phyloP scores from a whole-genome alignment of 2,329 filamentous ascomycete genomes.

The Paraphaeosphaeria sporulosa region DNA sequence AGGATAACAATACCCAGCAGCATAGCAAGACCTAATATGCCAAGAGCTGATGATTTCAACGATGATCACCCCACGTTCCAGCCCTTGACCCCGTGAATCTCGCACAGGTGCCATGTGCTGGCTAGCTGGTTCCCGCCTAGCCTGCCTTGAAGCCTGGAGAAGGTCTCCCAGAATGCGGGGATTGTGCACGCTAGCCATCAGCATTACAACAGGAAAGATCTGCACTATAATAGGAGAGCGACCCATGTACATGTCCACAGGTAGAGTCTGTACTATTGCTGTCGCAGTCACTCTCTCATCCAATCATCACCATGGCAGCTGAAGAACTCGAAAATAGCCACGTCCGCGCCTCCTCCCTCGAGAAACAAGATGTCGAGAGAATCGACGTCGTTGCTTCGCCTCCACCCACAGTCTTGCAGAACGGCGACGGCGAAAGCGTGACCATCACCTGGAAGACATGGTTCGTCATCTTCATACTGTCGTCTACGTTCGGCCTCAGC shows the following conservation, averaged over 20 bases:
- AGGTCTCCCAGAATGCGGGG: constrained; percentile 10
- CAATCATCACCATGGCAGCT: constrained; percentile 19
- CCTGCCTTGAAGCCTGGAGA: neutral
- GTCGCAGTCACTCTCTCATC: neutral
- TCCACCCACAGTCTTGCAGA: constrained; percentile 14
- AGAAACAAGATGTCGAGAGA: constrained; percentile 29
- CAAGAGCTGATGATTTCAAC: neutral
- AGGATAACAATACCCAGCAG: constrained; percentile 6
- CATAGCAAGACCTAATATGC: neutral
- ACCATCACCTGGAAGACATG: constrained; percentile 36
- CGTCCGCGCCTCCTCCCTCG: constrained; percentile 17
- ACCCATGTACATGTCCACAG: neutral
- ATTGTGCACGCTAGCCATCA: neutral
- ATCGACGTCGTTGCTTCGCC: constrained; percentile 25
- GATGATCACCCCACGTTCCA: neutral
- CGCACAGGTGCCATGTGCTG: neutral
- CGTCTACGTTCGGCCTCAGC: constrained; percentile 35
- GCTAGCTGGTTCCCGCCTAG: neutral
- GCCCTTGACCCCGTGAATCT: neutral
- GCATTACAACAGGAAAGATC: constrained; percentile 1
- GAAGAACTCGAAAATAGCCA: constrained; percentile 13
- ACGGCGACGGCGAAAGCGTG: constrained; percentile 23
- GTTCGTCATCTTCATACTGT: constrained; percentile 37
- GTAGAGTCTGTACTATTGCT: too few species aligned
- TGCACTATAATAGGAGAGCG: neutral